Evolutionary conservation across 768 basidiomycete species (phyloP).

Genomic region (Phlegmacium glaucopus): DNA sequence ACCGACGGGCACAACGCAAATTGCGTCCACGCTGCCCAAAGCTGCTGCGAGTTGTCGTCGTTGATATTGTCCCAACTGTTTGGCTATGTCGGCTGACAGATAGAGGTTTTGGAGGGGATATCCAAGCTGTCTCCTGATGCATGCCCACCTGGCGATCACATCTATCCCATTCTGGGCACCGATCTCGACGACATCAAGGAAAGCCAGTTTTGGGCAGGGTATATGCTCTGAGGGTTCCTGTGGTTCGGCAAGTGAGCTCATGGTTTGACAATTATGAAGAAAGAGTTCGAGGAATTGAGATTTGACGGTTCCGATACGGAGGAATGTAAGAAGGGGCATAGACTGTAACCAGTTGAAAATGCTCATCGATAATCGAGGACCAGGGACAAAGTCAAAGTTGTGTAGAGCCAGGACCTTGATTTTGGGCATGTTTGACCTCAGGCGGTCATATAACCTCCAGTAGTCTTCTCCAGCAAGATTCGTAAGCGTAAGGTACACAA

Average conservation of each 20-base stretch:
- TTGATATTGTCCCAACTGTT: conserved; percentile 17
- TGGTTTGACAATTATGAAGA: conserved; percentile 32
- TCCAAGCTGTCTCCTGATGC: conserved; percentile 33
- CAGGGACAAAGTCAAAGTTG: conserved; percentile 32
- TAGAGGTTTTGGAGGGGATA: conserved; percentile 50
- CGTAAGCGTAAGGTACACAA: conserved; percentile 58
- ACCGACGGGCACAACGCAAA: conserved; percentile 28
- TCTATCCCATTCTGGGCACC: conserved; percentile 24
- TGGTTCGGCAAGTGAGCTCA: not conserved
- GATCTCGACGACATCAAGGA: conserved; percentile 49
- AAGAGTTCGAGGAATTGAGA: conserved; percentile 44
- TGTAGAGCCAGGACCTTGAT: conserved; percentile 55
- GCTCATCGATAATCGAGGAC: conserved; percentile 17
- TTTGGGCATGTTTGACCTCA: conserved; percentile 48
- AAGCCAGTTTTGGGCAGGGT: conserved; percentile 42
- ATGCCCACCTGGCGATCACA: conserved; percentile 33
- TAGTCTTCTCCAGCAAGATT: conserved; percentile 51
- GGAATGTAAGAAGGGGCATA: conserved; percentile 51
- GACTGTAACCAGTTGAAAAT: conserved; percentile 53
- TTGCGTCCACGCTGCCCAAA: not conserved
- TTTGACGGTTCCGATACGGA: conserved; percentile 45
- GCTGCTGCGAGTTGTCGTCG: conserved; percentile 1
- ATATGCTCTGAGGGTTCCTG: conserved; percentile 7
- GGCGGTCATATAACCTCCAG: conserved; percentile 37
- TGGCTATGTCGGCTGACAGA: conserved; percentile 27